phyloP scores from a whole-genome alignment of 257 asterid genomes.

The Gynochthodes officinalis region DNA sequence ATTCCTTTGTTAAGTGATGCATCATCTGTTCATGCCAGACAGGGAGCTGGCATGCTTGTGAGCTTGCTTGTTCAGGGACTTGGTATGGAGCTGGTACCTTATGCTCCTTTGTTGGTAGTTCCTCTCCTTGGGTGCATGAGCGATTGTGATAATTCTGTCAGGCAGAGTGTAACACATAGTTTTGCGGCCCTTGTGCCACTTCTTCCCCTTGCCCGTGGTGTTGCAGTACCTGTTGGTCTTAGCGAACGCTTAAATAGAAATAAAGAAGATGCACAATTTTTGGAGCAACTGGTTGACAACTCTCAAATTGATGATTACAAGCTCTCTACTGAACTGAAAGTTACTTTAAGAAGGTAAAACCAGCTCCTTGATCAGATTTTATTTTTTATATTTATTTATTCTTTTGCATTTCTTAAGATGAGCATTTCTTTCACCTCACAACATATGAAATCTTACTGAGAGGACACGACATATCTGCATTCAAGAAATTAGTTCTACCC shows the following conservation, averaged over 20 bases:
- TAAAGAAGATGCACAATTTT: constrained; percentile 86
- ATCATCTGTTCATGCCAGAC: constrained; percentile 88
- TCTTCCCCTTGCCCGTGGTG: constrained; percentile 95
- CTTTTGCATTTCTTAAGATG: not conserved
- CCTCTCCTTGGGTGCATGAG: constrained; percentile 97
- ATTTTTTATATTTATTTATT: no score
- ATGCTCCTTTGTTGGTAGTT: constrained; percentile 93
- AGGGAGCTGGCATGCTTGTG: constrained; percentile 99
- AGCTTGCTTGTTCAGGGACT: constrained; percentile 95
- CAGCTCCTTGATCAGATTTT: constrained; percentile 1
- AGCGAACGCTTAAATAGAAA: constrained; percentile 71
- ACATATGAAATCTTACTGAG: not conserved
- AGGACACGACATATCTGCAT: not conserved
- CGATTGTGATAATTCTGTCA: constrained; percentile 87
- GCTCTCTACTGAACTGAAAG: constrained; percentile 82
- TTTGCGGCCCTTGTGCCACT: constrained; percentile 97
- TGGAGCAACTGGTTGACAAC: constrained; percentile 97
- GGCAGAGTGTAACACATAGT: constrained; percentile 98
- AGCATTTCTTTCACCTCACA: not conserved
- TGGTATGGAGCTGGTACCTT: constrained; percentile 95
- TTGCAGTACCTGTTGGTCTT: constrained; percentile 70
- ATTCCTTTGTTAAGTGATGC: constrained; percentile 92
- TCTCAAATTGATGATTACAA: constrained; percentile 94
- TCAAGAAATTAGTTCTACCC: not conserved
- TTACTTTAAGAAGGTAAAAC: constrained; percentile 80